These are phyloP conservation scores for Warburgia ugandensis DNA, from an alignment of 164 flowering plant species.

Conservation along the genomic window DNA sequence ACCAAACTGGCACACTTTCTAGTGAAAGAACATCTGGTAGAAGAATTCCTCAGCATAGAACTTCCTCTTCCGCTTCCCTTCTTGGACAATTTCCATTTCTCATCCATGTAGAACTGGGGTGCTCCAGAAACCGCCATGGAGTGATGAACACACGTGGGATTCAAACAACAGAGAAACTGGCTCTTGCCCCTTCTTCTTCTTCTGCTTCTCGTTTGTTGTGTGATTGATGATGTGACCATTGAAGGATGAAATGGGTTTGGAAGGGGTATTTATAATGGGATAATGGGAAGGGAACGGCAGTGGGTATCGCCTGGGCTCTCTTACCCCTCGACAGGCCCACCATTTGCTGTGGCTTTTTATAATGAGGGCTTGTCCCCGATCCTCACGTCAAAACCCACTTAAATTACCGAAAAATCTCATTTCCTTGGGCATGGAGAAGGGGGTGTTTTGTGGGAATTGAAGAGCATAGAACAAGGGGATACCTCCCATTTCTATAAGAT, in stretches of 20 bases:
- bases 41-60: constrained; percentile 14
- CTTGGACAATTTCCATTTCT: constrained; percentile 37
- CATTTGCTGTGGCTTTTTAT: background rate
- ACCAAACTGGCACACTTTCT: constrained; percentile 63
- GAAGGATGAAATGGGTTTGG: background rate
- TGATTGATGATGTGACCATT: constrained; percentile 3
- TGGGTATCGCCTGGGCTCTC: constrained; percentile 16
- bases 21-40: constrained; percentile 34
- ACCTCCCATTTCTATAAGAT: background rate
- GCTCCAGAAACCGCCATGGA: constrained; percentile 2
- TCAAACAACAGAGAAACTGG: background rate
- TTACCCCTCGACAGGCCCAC: constrained; percentile 14
- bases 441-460: background rate
- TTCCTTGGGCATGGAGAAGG: background rate
- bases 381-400: background rate
- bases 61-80: constrained; percentile 15
- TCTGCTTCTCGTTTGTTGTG: background rate
- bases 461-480: background rate
- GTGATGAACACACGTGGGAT: background rate
- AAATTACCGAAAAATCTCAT: background rate
- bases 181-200: background rate
- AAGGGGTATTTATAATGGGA: constrained; percentile 3
- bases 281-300: constrained; percentile 6
- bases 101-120: constrained; percentile 25
- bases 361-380: background rate